Base-by-base conservation (phyloP, 179 eudicot genomes). In the Sideroxylon spinosum region DNA sequence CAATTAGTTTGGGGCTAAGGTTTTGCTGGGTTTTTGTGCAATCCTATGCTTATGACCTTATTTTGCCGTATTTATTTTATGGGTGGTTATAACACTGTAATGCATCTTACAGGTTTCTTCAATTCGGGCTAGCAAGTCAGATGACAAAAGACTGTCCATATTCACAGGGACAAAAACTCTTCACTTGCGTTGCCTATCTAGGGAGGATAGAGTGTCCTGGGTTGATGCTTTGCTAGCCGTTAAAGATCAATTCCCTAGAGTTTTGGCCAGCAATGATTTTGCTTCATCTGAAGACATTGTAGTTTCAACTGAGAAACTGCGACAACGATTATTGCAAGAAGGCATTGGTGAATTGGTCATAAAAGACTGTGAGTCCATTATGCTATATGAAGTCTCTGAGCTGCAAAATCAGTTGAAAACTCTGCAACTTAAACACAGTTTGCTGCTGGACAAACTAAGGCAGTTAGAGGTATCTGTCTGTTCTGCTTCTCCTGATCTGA, bases 61-160 rank as follows among this genome's bases (percentile, higher is more conserved):
- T 53, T 11, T 49, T 66, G 26, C 63, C 22, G 0, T 7, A 1
- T 68, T 52, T 32, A 53, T 16, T 25, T 50, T 17, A 22, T 46
- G 16, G 68, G 29, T 44, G 52, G 73, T 57, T 46, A 20, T 50
- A 59, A 9, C 59, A 19, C 12, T 20, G 29, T 79, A 28, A 56
- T 63, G 26, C 78, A 74, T 25, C 76, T 66, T 77, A 76, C 90
- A 95, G 98, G 95, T 93, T 73, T 93, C 98, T 79, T 93, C 98
- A 23, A 88, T 95, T 82, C 95, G 97, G 79, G 97, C 91, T 70
- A 95, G 98, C 90, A 95, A 95, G 88, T 93, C 98, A 53, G 98
- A 95, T 81, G 98, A 95, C 86, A 95, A 88, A 89, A 86, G 97
- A 80, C 86, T 95, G 66, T 91, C 90, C 79, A 89, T 95, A 75